Base-by-base conservation (phyloP, 495 filamentous ascomycete genomes). In the Podospora pseudopauciseta region DNA sequence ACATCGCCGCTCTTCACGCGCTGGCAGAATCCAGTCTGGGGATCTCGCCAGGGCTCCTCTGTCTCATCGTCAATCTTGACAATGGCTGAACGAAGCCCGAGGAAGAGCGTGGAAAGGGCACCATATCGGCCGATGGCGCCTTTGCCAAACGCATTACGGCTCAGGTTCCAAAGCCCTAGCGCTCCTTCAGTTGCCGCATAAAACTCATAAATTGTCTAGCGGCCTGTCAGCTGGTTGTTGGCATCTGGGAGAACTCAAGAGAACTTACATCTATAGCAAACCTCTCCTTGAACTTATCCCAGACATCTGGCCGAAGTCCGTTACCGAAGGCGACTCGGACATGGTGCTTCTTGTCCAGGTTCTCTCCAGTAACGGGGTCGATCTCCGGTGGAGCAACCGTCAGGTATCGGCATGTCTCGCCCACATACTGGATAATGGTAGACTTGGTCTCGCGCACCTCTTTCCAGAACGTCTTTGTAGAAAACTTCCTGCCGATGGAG, bases 401-500 rank as follows among this genome's bases (percentile, higher is more conserved):
- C 28, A 99, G 85, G 75, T 99, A 99, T 1, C 95, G 90, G 65
- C 93, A 91, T 0, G 92, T 97, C 76, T 99, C 95, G 32, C 95
- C 95, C 13, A 99, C 94, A 72, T 99, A 99, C 75, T 97, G 94
- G 68, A 99, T 89, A 23, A 91, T 80, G 0, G 93, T 97, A 15
- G 93, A 88, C 11, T 91, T 78, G 18, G 84, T 86, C 30, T 83
- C 83, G 4, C 91, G 86, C 20, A 90, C 88, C 63, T 96, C 92
- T 39, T 85, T 82, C 89, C 92, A 96, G 77, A 96, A 98, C 0
- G 84, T 92, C 60, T 86, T 86, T 1, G 88, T 92, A 9, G 89
- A 91, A 80, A 99, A 99, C 66, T 87, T 87, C 69, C 87, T 90
- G 23, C 92, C 91, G 9, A 99, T 73, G 60, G 89, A 81, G n/a